Conservation (phyloP, 768 basidiomycete species). For the Russula emetica region DNA sequence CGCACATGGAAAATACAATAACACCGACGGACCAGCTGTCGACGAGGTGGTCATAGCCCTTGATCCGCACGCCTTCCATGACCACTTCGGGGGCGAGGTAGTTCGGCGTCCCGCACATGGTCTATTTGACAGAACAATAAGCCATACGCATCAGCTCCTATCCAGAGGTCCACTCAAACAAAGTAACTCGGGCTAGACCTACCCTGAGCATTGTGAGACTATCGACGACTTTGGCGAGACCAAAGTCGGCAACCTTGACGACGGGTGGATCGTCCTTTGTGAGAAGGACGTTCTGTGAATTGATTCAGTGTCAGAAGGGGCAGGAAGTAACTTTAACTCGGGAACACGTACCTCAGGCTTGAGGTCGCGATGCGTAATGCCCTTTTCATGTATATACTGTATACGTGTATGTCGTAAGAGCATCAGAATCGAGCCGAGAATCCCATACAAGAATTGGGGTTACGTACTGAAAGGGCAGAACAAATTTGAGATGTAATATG, state of each 20-base stretch:
- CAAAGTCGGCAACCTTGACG: constrained; percentile 94
- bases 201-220: constrained; percentile 73
- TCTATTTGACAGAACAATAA: constrained; percentile 39
- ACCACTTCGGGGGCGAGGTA: constrained; percentile 95
- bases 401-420: background rate
- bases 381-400: constrained; percentile 64
- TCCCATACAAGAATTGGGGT: background rate
- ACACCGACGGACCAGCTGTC: constrained; percentile 98
- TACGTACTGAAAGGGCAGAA: constrained; percentile 62
- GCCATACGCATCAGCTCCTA: background rate
- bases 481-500: constrained; percentile 83
- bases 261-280: constrained; percentile 62
- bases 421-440: background rate
- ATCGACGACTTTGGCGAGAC: constrained; percentile 88
- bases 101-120: constrained; percentile 94
- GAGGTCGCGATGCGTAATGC: constrained; percentile 88
- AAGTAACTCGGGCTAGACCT: constrained; percentile 28
- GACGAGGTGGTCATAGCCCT: constrained; percentile 83
- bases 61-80: constrained; percentile 45
- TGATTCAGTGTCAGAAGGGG: background rate
- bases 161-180: background rate
- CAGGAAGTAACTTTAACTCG: background rate
- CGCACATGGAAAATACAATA: constrained; percentile 87
- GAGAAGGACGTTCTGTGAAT: constrained; percentile 70
- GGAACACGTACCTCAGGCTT: constrained; percentile 67